Percentiles rank a stretch among this genome's conserved stretches.
Conservation (phyloP, 176 grass and related monocot species). For the Alloteropsis semialata region DNA sequence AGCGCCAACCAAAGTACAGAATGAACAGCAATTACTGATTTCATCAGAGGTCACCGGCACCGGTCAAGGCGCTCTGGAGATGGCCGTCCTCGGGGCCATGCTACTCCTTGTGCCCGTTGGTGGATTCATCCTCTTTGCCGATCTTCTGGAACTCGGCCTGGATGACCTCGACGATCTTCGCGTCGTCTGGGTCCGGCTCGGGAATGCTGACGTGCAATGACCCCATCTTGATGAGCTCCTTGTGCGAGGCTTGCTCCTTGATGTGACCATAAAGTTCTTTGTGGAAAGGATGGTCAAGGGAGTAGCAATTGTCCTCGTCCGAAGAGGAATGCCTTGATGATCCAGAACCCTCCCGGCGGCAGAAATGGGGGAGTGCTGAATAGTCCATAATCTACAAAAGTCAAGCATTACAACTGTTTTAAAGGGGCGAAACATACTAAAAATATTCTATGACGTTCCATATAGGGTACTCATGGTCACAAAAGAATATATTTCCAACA, state of each 20-base stretch:
- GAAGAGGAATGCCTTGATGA: constrained; percentile 52
- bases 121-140: constrained; percentile 26
- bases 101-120: constrained; percentile 50
- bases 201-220: constrained; percentile 83
- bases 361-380: constrained; percentile 85
- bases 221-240: constrained; percentile 65
- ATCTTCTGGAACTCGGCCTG: constrained; percentile 81
- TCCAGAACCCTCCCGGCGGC: constrained; percentile 56
- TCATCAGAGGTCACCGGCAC: not conserved
- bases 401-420: not conserved
- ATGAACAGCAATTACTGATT: not conserved
- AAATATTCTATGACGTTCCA: not conserved
- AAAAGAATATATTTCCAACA: too few species aligned
- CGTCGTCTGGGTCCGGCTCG: constrained; percentile 42
- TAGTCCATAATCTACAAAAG: constrained; percentile 78
- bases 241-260: constrained; percentile 37
- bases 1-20: not conserved
- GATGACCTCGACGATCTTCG: constrained; percentile 64
- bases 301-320: constrained; percentile 48
- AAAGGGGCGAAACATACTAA: not conserved
- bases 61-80: not conserved
- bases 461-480: not conserved
- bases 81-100: not conserved
- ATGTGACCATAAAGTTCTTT: constrained; percentile 73
- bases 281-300: constrained; percentile 81